These are phyloP conservation scores for Trichosporon sp. DNA, from an alignment of 1,284 basidiomycete genomes.

Conservation along the genomic window DNA sequence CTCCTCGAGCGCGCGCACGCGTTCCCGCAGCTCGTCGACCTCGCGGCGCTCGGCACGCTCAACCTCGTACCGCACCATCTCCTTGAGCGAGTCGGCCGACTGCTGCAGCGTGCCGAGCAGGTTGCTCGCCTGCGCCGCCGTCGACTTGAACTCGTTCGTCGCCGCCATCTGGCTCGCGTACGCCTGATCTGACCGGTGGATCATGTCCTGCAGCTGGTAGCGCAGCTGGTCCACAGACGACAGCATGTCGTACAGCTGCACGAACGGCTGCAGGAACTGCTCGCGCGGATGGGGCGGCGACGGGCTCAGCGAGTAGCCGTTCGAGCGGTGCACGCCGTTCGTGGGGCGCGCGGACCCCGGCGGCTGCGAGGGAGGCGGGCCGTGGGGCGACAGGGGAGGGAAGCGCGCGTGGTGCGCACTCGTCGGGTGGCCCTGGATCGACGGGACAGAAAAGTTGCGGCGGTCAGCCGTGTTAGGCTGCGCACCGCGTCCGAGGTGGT, in stretches of 20 bases:
- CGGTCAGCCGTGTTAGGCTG: constrained; percentile 24
- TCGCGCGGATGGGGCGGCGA: constrained; percentile 24
- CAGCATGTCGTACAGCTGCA: constrained; percentile 39
- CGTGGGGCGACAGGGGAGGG: constrained; percentile 18
- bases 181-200: constrained; percentile 31
- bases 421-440: constrained; percentile 4
- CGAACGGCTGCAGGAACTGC: constrained; percentile 33
- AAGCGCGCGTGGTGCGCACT: constrained; percentile 13
- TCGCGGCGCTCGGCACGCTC: constrained; percentile 27
- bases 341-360: constrained; percentile 8
- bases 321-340: constrained; percentile 15
- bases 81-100: constrained; percentile 41
- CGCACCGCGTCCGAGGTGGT: not conserved
- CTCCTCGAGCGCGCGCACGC: constrained; percentile 20
- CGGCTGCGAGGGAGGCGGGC: constrained; percentile 1
- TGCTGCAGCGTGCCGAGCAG: constrained; percentile 37
- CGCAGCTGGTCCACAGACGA: constrained; percentile 29
- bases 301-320: constrained; percentile 22
- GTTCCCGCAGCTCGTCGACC: constrained; percentile 21
- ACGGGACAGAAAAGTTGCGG: constrained; percentile 31
- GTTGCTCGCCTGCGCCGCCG: constrained; percentile 30
- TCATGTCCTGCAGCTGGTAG: constrained; percentile 34
- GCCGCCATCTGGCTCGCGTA: constrained; percentile 28
- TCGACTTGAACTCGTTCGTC: constrained; percentile 41
- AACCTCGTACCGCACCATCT: constrained; percentile 47